Percentiles rank a stretch among this genome's conserved stretches.
These are phyloP conservation scores for Fragaria ananassa DNA, from an alignment of 306 rosid species.

Conservation along the genomic window DNA sequence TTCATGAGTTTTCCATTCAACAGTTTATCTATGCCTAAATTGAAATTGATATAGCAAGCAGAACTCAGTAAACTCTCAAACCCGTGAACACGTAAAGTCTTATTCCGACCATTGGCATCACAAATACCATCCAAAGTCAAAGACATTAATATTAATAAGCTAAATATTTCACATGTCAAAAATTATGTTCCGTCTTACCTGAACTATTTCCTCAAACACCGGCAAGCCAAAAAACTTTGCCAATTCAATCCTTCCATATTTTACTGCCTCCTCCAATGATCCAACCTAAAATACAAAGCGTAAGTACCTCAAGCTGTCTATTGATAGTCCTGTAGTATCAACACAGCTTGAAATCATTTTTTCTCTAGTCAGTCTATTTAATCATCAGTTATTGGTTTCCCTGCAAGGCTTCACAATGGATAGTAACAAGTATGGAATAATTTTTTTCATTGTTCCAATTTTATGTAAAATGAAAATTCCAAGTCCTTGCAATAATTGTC, in stretches of 20 bases:
- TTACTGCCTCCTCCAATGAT: slow-evolving; percentile 83
- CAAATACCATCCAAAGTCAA: not conserved
- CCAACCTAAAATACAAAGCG: slow-evolving; percentile 55
- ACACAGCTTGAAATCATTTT: not conserved
- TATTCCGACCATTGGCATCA: not conserved
- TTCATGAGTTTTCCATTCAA: not conserved
- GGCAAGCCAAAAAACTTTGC: slow-evolving; percentile 63
- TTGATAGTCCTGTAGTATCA: not conserved
- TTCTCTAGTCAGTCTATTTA: not conserved
- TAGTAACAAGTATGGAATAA: not conserved
- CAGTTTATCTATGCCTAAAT: not conserved
- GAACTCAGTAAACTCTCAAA: not conserved
- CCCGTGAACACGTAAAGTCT: not conserved
- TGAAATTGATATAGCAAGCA: not conserved
- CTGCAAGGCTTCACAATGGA: not conserved
- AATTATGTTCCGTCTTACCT: slow-evolving; percentile 36
- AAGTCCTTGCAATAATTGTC: not conserved
- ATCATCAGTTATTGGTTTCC: not conserved
- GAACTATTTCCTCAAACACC: slow-evolving; percentile 68
- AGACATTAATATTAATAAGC: not conserved
- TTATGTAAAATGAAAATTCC: not conserved
- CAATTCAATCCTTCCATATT: slow-evolving; percentile 76
- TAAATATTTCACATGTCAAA: not conserved
- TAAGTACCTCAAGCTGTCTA: slow-evolving; percentile 17
- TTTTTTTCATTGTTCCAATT: not conserved